Base-by-base conservation (phyloP, 352 stramenopile genomes). In the Pythium graminicola region DNA sequence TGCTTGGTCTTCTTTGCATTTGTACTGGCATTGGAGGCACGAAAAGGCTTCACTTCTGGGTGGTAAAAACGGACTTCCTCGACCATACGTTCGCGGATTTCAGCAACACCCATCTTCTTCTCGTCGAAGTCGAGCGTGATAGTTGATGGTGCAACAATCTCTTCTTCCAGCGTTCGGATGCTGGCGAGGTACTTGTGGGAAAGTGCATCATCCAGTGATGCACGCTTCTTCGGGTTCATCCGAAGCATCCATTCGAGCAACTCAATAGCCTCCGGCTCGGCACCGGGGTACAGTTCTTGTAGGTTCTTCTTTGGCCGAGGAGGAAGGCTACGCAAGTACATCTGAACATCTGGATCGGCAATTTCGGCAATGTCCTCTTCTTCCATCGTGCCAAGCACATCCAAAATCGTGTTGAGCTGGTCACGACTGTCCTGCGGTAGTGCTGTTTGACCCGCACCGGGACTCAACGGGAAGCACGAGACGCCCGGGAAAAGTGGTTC, bases 401-500 rank as follows among this genome's bases (percentile, higher is more conserved):
- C 92, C 56, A 98, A 97, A 54, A 98, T 98, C 41, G 97, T 86
- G 59, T 97, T 97, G 17, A 98, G 82, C 65, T 98, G 93, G 47
- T 96, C 82, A 31, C 92, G 59, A 53, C 92, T 91, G 67, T 94
- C 81, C 42, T 80, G 90, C 60, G 92, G 92, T 14, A 79, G 92
- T 36, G 78, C 88, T 7, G 83, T 80, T 6, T 79, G 76, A 54
- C 89, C 81, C 29, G 83, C 80, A n/a, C n/a, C n/a, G n/a, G n/a
- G n/a, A 50, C 83, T 94, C 32, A 94, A 66, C 14, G 83, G 81
- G 51, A 91, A 92, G 57, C 83, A 94, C n/a, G 83, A 92, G 17
- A 78, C 77, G 1, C 83, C 83, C 14, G 83, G 83, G 39, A 94
- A 94, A 1, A 94, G 68, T 11, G 83, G 83, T 35, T 89, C 81